Evolutionary conservation across 176 grass and related monocot genomes (phyloP).

Genomic region (Bolboschoenus planiculmis): DNA sequence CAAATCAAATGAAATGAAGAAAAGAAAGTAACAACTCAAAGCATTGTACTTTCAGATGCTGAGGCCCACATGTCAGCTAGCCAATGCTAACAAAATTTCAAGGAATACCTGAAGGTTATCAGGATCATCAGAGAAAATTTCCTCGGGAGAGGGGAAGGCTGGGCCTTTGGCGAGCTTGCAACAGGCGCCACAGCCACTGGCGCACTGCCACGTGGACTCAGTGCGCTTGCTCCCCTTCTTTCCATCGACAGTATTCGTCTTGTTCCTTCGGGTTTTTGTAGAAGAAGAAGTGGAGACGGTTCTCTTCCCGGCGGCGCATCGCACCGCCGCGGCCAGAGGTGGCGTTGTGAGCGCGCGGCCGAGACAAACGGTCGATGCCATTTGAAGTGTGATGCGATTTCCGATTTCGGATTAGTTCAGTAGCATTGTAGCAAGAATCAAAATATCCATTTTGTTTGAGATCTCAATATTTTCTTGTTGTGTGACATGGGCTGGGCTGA

Average conservation of each 20-base stretch:
- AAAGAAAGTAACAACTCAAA: not conserved
- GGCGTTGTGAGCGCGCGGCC: not conserved
- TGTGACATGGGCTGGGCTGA: not conserved
- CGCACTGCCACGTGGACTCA: constrained; percentile 49
- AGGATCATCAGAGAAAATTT: constrained; percentile 51
- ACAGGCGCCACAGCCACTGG: constrained; percentile 67
- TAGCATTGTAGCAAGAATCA: too few relatives aligned
- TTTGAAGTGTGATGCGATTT: not conserved
- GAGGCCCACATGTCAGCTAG: not conserved
- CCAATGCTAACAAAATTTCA: not conserved
- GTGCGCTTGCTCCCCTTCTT: not conserved
- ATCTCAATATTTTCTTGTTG: not conserved
- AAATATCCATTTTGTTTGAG: not conserved
- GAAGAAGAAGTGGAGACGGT: not conserved
- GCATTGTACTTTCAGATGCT: not conserved
- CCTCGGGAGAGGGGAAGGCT: constrained; percentile 49
- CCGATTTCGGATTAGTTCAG: constrained; percentile 6
- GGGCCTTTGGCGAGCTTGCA: constrained; percentile 82
- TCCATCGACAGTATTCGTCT: too few relatives aligned
- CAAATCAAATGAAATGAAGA: not conserved
- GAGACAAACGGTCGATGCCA: not conserved
- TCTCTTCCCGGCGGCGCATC: constrained; percentile 11
- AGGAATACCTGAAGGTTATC: constrained; percentile 42
- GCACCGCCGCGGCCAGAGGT: not conserved
- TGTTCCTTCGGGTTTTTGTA: not conserved